Percentiles rank a stretch among this genome's conserved stretches.
Conservation (phyloP, 257 asterid genomes). For the Solanum piurae region DNA sequence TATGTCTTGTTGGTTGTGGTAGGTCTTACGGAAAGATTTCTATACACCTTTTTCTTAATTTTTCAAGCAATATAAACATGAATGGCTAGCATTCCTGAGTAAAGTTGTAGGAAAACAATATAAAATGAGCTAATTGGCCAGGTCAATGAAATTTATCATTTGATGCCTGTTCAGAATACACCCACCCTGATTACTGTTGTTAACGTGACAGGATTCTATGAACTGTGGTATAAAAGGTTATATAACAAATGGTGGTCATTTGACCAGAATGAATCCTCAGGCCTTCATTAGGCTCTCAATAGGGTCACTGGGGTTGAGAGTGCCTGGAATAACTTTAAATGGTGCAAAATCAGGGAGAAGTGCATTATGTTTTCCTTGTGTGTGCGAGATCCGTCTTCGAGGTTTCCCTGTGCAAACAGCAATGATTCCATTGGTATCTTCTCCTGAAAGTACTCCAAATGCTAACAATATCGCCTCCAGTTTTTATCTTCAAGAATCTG, state of each 20-base stretch:
- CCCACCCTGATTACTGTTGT: neutral
- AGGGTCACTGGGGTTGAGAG: slow-evolving; percentile 72
- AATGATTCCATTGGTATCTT: slow-evolving; percentile 51
- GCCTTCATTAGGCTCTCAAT: slow-evolving; percentile 78
- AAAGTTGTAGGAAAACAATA: neutral
- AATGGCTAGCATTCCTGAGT: neutral
- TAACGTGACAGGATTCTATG: neutral
- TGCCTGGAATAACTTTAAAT: slow-evolving; percentile 28
- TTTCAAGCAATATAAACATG: neutral
- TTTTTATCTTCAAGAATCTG: slow-evolving; percentile 75
- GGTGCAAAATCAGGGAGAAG: slow-evolving; percentile 39
- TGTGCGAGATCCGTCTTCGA: slow-evolving; percentile 79
- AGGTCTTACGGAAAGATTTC: neutral
- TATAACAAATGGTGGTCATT: slow-evolving; percentile 34
- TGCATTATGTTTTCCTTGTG: slow-evolving; percentile 52
- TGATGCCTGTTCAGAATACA: neutral
- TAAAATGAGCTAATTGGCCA: neutral
- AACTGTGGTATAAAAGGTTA: neutral
- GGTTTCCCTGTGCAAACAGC: slow-evolving; percentile 91
- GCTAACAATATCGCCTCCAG: slow-evolving; percentile 51
- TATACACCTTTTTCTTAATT: neutral
- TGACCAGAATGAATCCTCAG: slow-evolving; percentile 75
- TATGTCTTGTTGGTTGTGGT: neutral
- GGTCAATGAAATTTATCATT: neutral
- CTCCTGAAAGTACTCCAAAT: slow-evolving; percentile 52